These are phyloP conservation scores for Acacia acuminata DNA, from an alignment of 306 rosid species.

Conservation along the genomic window DNA sequence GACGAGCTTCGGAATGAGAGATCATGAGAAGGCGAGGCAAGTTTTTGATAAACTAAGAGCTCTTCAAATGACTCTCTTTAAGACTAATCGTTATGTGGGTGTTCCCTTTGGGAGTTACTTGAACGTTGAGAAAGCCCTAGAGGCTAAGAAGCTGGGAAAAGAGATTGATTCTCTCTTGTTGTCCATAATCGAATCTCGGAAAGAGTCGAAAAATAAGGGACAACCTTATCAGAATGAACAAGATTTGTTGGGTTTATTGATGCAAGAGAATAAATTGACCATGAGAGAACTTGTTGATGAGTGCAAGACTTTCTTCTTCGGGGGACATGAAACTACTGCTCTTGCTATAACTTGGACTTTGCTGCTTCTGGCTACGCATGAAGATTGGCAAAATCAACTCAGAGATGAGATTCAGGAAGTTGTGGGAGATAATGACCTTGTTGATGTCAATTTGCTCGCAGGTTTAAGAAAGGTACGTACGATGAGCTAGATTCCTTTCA, in stretches of 20 bases:
- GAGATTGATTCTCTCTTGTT: constrained; percentile 49
- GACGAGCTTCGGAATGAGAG: constrained; percentile 60
- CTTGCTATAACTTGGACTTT: constrained; percentile 67
- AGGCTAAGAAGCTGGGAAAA: constrained; percentile 52
- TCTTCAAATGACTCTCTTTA: constrained; percentile 56
- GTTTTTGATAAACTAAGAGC: constrained; percentile 50
- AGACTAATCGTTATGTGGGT: constrained; percentile 53
- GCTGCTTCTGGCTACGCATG: constrained; percentile 53
- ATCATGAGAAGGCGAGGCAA: constrained; percentile 31
- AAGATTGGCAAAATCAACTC: constrained; percentile 59
- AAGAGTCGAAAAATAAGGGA: background rate
- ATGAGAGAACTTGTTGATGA: constrained; percentile 56
- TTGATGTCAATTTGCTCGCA: constrained; percentile 46
- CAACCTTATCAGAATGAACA: constrained; percentile 17
- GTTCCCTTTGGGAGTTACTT: constrained; percentile 51
- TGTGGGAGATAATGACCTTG: constrained; percentile 39
- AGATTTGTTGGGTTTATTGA: constrained; percentile 54
- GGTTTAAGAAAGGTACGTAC: constrained; percentile 63
- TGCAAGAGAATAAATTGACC: constrained; percentile 41
- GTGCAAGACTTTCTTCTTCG: constrained; percentile 75
- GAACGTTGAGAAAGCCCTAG: constrained; percentile 39
- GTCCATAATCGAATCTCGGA: constrained; percentile 38
- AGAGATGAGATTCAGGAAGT: constrained; percentile 59
- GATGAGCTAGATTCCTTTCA: background rate
- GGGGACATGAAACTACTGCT: constrained; percentile 75